Conservation (phyloP, 176 grass and related monocot genomes). For the Sorghum bicolor region Sorghum_bicolor_NCBIv3 NC_012873.2:64257001-64257500, state of each 20-base stretch:
- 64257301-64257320: neutral
- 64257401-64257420: neutral
- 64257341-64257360: slow-evolving; percentile 38
- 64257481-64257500: slow-evolving; percentile 9
- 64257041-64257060: neutral
- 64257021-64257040: slow-evolving; percentile 22
- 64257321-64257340: slow-evolving; percentile 26
- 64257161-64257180: neutral
- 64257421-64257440: neutral
- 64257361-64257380: slow-evolving; percentile 38
- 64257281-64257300: neutral
- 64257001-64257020: neutral
- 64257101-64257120: neutral
- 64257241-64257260: neutral
- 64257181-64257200: neutral
- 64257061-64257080: slow-evolving; percentile 19
- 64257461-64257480: neutral
- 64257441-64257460: neutral
- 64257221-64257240: neutral
- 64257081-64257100: neutral
- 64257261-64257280: neutral
- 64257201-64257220: neutral
- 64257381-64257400: neutral
- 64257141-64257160: neutral
- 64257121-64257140: slow-evolving; percentile 14